These are phyloP conservation scores for Biscutella laevigata DNA, from an alignment of 441 rosid species.

Conservation along the genomic window DNA sequence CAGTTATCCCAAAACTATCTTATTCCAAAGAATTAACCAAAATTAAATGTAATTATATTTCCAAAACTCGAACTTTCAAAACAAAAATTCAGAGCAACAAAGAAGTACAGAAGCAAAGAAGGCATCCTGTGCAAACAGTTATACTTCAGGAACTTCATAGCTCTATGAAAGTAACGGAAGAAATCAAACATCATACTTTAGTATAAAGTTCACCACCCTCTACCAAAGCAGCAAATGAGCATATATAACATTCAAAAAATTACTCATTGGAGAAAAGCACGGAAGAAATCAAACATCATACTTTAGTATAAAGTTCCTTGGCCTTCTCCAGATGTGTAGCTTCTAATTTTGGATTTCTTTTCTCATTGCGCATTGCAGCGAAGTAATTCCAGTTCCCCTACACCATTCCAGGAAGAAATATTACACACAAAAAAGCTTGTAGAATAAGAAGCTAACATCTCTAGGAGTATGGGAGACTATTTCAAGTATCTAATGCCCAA, in stretches of 20 bases:
- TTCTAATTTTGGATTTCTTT: conserved; percentile 95
- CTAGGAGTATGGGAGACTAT: background rate
- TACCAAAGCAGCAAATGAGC: background rate
- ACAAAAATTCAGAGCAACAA: background rate
- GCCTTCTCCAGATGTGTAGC: conserved; percentile 99
- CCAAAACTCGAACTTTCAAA: background rate
- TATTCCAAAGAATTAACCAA: background rate
- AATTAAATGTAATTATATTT: background rate
- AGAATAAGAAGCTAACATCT: background rate
- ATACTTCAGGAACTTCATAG: background rate
- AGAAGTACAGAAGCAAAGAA: background rate
- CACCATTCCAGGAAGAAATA: conserved; percentile 26
- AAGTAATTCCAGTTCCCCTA: conserved; percentile 99
- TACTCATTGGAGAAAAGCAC: conserved; percentile 9
- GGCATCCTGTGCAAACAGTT: background rate
- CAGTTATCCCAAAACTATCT: background rate
- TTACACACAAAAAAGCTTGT: conserved; percentile 6
- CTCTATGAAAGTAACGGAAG: background rate
- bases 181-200: conserved; percentile 42
- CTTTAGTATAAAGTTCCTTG: conserved; percentile 88
- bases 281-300: conserved; percentile 30
- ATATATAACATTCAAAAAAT: background rate
- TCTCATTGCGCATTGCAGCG: conserved; percentile 98
- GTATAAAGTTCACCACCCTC: conserved; percentile 69
- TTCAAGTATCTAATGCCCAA: conserved; percentile 3